A percentile compares a stretch with the other conserved stretches of the same genome.
phyloP scores from a whole-genome alignment of 2,329 filamentous ascomycete genomes.

The Verticillium tricorpus region DNA sequence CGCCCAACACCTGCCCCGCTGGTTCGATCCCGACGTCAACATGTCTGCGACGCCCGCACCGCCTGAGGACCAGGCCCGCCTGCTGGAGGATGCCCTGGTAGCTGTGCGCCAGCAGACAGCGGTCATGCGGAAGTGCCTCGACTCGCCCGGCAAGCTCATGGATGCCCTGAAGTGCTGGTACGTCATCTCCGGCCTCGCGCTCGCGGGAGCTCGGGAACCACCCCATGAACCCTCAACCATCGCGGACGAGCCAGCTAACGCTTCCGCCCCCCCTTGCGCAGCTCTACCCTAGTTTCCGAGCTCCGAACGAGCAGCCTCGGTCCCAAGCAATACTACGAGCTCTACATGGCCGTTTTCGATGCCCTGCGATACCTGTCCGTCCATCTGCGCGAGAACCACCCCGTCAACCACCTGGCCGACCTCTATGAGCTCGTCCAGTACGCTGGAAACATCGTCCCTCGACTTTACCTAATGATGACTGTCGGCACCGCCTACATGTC shows the following conservation, averaged over 20 bases:
- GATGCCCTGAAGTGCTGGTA: constrained; percentile 99
- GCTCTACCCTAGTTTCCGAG: constrained; percentile 97
- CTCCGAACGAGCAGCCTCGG: constrained; percentile 93
- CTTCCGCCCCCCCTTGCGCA: constrained; percentile 32
- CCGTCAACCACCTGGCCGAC: constrained; percentile 95
- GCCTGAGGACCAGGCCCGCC: constrained; percentile 78
- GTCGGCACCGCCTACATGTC: constrained; percentile 99
- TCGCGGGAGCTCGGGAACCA: constrained; percentile 1
- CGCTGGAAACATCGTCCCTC: constrained; percentile 94
- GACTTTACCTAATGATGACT: constrained; percentile 98
- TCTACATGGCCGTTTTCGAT: constrained; percentile 99
- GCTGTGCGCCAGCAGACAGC: constrained; percentile 96
- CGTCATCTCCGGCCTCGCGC: constrained; percentile 27
- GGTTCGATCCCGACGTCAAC: constrained; percentile 9
- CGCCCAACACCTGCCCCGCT: constrained; percentile 11
- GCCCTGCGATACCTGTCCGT: constrained; percentile 93
- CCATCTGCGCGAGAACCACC: constrained; percentile 95
- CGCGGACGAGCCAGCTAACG: background rate
- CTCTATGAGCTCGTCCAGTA: constrained; percentile 97
- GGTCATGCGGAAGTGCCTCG: constrained; percentile 96
- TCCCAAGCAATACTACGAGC: constrained; percentile 99
- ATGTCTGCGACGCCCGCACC: constrained; percentile 52
- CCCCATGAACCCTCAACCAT: background rate
- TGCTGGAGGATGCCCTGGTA: constrained; percentile 94
- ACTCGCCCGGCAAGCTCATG: constrained; percentile 98